These are phyloP conservation scores for Didymosphaeria variabile DNA, from an alignment of 2,329 filamentous ascomycete genomes.

Conservation along the genomic window DNA sequence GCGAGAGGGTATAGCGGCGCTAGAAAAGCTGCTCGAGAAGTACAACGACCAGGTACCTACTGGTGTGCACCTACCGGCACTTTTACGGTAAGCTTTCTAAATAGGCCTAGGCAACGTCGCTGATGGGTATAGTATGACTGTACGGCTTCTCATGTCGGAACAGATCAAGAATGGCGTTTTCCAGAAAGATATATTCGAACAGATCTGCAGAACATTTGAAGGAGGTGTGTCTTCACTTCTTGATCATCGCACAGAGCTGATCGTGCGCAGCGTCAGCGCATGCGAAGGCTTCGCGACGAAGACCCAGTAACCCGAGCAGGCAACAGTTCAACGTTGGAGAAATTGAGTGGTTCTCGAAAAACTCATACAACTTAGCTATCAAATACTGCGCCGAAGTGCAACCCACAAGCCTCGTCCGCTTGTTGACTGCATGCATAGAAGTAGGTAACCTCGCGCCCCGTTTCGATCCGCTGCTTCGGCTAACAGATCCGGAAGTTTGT, in stretches of 20 bases:
- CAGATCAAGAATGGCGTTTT: conserved; percentile 45
- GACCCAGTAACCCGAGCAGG: conserved; percentile 53
- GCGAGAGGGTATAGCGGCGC: conserved; percentile 64
- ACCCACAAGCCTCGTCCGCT: conserved; percentile 62
- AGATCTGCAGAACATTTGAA: conserved; percentile 67
- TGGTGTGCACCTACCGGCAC: conserved; percentile 67
- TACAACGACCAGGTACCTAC: conserved; percentile 59
- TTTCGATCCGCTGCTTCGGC: neutral
- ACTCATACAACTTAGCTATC: conserved; percentile 79
- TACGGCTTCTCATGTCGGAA: conserved; percentile 56
- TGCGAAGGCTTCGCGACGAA: conserved; percentile 54
- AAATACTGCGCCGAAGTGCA: conserved; percentile 68
- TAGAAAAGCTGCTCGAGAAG: conserved; percentile 69
- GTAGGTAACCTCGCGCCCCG: conserved; percentile 31
- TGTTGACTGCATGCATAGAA: conserved; percentile 60
- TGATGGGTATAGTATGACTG: conserved; percentile 50
- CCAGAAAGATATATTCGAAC: conserved; percentile 45
- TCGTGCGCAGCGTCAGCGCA: conserved; percentile 54
- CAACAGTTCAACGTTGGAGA: conserved; percentile 68
- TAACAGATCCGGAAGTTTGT: conserved; percentile 49
- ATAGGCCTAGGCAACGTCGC: conserved; percentile 7
- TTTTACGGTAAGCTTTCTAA: conserved; percentile 69
- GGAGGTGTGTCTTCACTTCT: conserved; percentile 46
- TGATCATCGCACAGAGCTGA: conserved; percentile 44
- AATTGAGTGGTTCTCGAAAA: conserved; percentile 84